Conservation (phyloP, 2,329 filamentous ascomycete genomes). For the Arthrobotrys iridis region DNA sequence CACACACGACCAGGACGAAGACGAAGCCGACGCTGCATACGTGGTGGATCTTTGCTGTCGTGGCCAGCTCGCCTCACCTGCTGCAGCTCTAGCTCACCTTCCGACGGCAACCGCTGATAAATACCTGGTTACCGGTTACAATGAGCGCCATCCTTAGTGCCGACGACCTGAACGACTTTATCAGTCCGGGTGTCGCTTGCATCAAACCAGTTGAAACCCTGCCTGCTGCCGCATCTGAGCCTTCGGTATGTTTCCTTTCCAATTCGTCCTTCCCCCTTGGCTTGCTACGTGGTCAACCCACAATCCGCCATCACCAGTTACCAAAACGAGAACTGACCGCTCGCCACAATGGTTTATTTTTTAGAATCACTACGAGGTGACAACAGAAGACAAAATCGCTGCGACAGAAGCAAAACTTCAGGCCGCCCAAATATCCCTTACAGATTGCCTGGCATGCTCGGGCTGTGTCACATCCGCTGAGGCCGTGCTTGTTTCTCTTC, state of each 20-base stretch:
- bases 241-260: slow-evolving; percentile 61
- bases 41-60: slow-evolving; percentile 48
- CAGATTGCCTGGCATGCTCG: slow-evolving; percentile 95
- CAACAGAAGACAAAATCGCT: slow-evolving; percentile 82
- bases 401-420: slow-evolving; percentile 66
- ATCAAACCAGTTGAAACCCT: slow-evolving; percentile 97
- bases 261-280: slow-evolving; percentile 21
- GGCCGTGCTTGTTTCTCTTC: slow-evolving; percentile 92
- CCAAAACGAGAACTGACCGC: slow-evolving; percentile 43
- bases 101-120: slow-evolving; percentile 38
- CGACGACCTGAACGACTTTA: slow-evolving; percentile 99
- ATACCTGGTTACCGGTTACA: slow-evolving; percentile 57
- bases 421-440: slow-evolving; percentile 91
- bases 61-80: slow-evolving; percentile 41
- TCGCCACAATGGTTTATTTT: slow-evolving; percentile 7
- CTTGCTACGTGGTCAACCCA: slow-evolving; percentile 39
- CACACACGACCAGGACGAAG: slow-evolving; percentile 26
- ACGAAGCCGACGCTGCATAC: slow-evolving; percentile 31
- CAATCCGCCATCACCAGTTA: slow-evolving; percentile 33
- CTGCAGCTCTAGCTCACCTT: slow-evolving; percentile 23
- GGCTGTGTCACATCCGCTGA: slow-evolving; percentile 98
- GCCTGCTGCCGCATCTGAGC: slow-evolving; percentile 68
- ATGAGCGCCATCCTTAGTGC: slow-evolving; percentile 98
- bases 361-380: slow-evolving; percentile 80
- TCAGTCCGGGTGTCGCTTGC: slow-evolving; percentile 94